These are phyloP conservation scores for Colletotrichum sp. DNA, from an alignment of 2,329 filamentous ascomycete genomes.

Conservation along the genomic window DNA sequence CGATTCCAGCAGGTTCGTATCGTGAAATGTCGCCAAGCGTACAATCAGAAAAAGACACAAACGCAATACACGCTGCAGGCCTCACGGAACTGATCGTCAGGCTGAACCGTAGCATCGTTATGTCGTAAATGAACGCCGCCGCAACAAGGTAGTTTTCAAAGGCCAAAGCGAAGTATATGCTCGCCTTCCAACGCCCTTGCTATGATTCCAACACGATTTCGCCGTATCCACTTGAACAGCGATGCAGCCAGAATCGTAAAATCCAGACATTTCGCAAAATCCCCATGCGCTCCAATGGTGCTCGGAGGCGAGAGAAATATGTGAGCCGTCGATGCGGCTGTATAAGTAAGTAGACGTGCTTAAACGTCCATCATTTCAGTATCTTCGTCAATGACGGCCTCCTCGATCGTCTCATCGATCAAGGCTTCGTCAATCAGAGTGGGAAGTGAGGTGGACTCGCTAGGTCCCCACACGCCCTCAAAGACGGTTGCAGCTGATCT, in stretches of 20 bases:
- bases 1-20: not conserved
- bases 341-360: slow-evolving; percentile 24
- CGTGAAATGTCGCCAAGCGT: not conserved
- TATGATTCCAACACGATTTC: slow-evolving; percentile 11
- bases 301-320: slow-evolving; percentile 35
- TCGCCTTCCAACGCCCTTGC: slow-evolving; percentile 6
- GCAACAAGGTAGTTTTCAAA: not conserved
- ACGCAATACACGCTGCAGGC: slow-evolving; percentile 2
- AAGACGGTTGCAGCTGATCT: slow-evolving; percentile 92
- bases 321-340: not conserved
- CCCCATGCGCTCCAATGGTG: slow-evolving; percentile 26
- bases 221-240: slow-evolving; percentile 14
- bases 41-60: slow-evolving; percentile 7
- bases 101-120: slow-evolving; percentile 20
- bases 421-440: slow-evolving; percentile 29
- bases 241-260: slow-evolving; percentile 26
- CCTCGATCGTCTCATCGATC: slow-evolving; percentile 28
- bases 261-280: slow-evolving; percentile 24
- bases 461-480: slow-evolving; percentile 94
- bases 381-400: slow-evolving; percentile 38
- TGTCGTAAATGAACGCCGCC: slow-evolving; percentile 15
- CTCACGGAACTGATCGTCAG: not conserved
- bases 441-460: slow-evolving; percentile 48
- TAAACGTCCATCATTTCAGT: slow-evolving; percentile 67
- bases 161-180: not conserved